A percentile compares a stretch with the other conserved stretches of the same genome.
phyloP scores from a whole-genome alignment of 805 yeast genomes.

The Brettanomyces bruxellensis region DNA sequence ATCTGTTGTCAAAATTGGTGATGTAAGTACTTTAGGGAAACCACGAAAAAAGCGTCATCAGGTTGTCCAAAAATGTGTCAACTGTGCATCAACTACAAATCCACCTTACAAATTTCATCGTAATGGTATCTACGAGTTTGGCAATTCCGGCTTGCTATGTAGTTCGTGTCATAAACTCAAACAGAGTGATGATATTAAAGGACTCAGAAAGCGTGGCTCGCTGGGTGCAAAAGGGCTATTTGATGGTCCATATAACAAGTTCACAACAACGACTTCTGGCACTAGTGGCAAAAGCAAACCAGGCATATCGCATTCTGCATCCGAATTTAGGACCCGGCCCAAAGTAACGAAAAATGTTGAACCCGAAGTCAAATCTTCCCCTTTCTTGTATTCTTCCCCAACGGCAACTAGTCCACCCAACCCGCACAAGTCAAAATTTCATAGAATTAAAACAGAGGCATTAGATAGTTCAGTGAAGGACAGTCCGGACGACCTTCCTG shows the following conservation, averaged over 20 bases:
- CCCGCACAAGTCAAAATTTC: neutral
- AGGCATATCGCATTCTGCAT: neutral
- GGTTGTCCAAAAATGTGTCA: constrained; percentile 19
- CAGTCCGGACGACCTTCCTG: neutral
- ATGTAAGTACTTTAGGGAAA: constrained; percentile 11
- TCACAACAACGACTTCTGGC: neutral
- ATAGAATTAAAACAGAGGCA: no score
- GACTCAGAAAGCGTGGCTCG: constrained; percentile 23
- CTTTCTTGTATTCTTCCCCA: constrained; percentile 2
- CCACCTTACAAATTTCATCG: constrained; percentile 26
- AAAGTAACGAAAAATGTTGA: neutral
- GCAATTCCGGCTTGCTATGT: constrained; percentile 27
- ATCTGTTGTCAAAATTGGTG: constrained; percentile 24
- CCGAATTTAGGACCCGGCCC: neutral
- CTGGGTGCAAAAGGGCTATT: constrained; percentile 24
- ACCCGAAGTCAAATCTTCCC: neutral
- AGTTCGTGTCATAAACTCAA: constrained; percentile 19
- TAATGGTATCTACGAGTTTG: constrained; percentile 26
- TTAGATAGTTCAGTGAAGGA: neutral
- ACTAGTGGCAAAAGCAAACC: neutral
- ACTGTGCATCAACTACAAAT: constrained; percentile 20
- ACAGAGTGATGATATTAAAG: constrained; percentile 13
- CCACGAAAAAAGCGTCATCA: constrained; percentile 1
- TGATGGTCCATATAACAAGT: constrained; percentile 21
- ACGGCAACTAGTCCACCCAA: neutral